phyloP scores from a whole-genome alignment of 1,284 basidiomycete species.

The Pseudozyma tsukubaensis region DNA sequence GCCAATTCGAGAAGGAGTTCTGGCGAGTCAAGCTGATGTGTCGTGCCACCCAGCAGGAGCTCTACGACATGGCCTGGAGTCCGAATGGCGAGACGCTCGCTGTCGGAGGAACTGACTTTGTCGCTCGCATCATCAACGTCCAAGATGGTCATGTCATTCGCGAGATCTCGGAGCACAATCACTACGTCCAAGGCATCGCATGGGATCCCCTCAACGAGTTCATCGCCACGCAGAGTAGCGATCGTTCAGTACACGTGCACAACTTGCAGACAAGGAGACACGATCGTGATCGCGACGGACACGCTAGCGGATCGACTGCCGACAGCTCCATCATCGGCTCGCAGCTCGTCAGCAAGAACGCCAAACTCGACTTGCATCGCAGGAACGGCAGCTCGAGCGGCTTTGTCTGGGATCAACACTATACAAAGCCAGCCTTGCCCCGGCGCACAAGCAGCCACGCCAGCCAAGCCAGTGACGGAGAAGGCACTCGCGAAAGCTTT shows the following conservation, averaged over 20 bases:
- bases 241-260: conserved; percentile 64
- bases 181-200: conserved; percentile 68
- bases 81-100: conserved; percentile 93
- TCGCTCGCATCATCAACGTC: conserved; percentile 83
- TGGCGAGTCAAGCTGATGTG: conserved; percentile 93
- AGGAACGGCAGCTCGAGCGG: conserved; percentile 50
- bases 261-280: conserved; percentile 33
- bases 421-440: conserved; percentile 54
- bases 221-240: conserved; percentile 67
- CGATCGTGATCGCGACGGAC: conserved; percentile 23
- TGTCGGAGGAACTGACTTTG: conserved; percentile 95
- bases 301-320: conserved; percentile 7
- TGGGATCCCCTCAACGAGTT: conserved; percentile 67
- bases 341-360: conserved; percentile 56
- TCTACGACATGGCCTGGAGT: conserved; percentile 97
- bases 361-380: conserved; percentile 56
- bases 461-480: conserved; percentile 57
- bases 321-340: conserved; percentile 30
- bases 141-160: conserved; percentile 73
- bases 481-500: conserved; percentile 47
- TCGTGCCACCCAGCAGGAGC: conserved; percentile 76
- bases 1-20: conserved; percentile 89
- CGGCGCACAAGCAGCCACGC: conserved; percentile 62
- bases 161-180: conserved; percentile 66
- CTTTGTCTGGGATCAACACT: conserved; percentile 55